Evolutionary conservation across 805 yeast species (phyloP), one percentile per base, ranked within the genome.

Genomic region (Saturnispora saitoi): DNA sequence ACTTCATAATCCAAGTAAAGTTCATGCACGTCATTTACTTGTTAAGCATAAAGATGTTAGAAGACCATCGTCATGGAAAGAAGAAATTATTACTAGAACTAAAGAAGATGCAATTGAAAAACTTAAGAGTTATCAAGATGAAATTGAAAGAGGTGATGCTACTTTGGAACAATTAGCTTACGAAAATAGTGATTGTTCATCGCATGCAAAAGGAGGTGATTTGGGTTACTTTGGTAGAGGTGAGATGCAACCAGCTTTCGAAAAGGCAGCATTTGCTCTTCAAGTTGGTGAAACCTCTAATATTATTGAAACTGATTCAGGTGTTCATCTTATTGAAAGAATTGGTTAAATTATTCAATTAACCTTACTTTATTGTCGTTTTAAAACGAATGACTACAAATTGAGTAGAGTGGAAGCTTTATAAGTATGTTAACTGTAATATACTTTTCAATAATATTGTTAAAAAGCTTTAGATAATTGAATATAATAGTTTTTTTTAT

Each of bases 241-340:
- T 36, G 89, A 83, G 58, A 93, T 93, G 99, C 98, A 93, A 66
- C 96, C 96, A 32, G 69, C 83, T 50, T 93, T 93, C 61, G 99
- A 93, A 66, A 81, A 81, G 51, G 95, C 93, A 2, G 82, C 96
- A 1, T 91, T 85, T 63, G 81, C 68, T 4, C 70, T 93, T 55
- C 78, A 86, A 54, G 81, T 88, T 19, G 96, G 96, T 19, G 93
- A 90, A 61, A 64, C 85, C 41, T 83, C 93, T 59, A 85, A 78
- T 40, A 77, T 89, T 26, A 85, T 93, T 14, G 97, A 89, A 67
- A 79, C 90, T 15, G 95, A 83, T 59, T 83, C 95, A 56, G 99
- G 99, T 20, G 81, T 88, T 44, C 99, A 93, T 60, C 64, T 93
- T 53, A 81, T 93, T 59, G 84, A 84, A 67, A 76, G 99, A 63